Evolutionary conservation across 2,329 filamentous ascomycete species (phyloP).

Genomic region (Scolecobasidium constrictum): DNA sequence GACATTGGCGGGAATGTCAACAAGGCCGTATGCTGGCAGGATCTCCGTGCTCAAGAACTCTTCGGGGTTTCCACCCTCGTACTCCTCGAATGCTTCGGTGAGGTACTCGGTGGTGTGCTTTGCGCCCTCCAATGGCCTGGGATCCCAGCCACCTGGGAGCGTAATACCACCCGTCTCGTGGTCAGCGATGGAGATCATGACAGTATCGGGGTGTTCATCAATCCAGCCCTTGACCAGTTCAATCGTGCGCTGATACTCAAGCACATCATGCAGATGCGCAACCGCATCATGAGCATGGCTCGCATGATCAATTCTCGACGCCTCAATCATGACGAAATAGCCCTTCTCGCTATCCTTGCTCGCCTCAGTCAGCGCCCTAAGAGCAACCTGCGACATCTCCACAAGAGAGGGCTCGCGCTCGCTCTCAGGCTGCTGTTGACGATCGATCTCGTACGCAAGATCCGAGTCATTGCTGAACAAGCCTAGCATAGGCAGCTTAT

Average conservation of each 20-base stretch:
- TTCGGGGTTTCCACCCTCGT: slow-evolving; percentile 21
- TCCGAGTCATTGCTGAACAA: slow-evolving; percentile 26
- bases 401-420: slow-evolving; percentile 28
- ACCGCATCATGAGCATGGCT: slow-evolving; percentile 19
- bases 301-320: slow-evolving; percentile 27
- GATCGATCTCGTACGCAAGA: too few species aligned
- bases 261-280: slow-evolving; percentile 24
- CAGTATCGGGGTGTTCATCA: slow-evolving; percentile 27
- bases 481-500: slow-evolving; percentile 16
- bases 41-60: slow-evolving; percentile 19
- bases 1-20: slow-evolving; percentile 16
- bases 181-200: slow-evolving; percentile 30
- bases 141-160: slow-evolving; percentile 27
- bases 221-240: slow-evolving; percentile 28
- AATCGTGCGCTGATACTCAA: slow-evolving; percentile 30
- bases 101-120: slow-evolving; percentile 23
- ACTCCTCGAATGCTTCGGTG: slow-evolving; percentile 17
- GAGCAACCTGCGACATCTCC: slow-evolving; percentile 29
- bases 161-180: slow-evolving; percentile 31
- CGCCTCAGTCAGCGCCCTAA: slow-evolving; percentile 25
- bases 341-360: slow-evolving; percentile 22
- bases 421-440: slow-evolving; percentile 23
- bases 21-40: slow-evolving; percentile 22
- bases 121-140: slow-evolving; percentile 19
- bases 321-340: slow-evolving; percentile 31